Conservation (phyloP, 2,329 filamentous ascomycete genomes). For the Zasmidium cellare region DNA sequence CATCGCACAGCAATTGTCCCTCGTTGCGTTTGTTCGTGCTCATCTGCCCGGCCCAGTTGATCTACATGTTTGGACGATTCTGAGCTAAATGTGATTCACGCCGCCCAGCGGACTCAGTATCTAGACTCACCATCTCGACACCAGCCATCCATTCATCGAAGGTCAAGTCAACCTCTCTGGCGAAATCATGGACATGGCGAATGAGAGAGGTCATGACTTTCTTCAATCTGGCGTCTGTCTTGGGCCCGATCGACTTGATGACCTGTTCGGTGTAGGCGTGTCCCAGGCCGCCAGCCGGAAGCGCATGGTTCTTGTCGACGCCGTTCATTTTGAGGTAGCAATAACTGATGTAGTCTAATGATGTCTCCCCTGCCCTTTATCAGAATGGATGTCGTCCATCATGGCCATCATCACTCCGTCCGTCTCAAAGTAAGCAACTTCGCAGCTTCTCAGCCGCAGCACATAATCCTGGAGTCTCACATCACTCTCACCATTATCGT, state of each 20-base stretch:
- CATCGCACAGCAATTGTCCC: constrained; percentile 60
- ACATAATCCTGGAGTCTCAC: too few relatives aligned
- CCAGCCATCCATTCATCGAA: constrained; percentile 60
- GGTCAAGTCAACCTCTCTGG: constrained; percentile 58
- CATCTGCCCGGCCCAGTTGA: constrained; percentile 57
- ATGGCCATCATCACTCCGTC: too few relatives aligned
- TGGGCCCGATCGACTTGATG: constrained; percentile 38
- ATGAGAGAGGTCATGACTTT: constrained; percentile 52
- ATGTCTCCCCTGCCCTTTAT: not conserved
- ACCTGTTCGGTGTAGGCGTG: constrained; percentile 34
- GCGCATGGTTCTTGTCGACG: not conserved
- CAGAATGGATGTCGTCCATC: too few relatives aligned
- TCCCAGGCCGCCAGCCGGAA: constrained; percentile 8
- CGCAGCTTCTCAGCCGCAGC: too few relatives aligned
- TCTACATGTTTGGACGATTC: not conserved
- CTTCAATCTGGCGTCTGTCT: constrained; percentile 33
- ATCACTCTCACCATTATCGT: too few relatives aligned
- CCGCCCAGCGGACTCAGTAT: not conserved
- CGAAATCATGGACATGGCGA: constrained; percentile 60
- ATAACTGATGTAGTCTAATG: not conserved
- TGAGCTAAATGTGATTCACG: too few relatives aligned
- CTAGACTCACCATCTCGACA: constrained; percentile 31
- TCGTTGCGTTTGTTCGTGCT: constrained; percentile 63
- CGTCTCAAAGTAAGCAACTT: too few relatives aligned
- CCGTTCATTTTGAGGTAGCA: not conserved